These are phyloP conservation scores for Handroanthus guayacan DNA, from an alignment of 257 asterid species.

Conservation along the genomic window DNA sequence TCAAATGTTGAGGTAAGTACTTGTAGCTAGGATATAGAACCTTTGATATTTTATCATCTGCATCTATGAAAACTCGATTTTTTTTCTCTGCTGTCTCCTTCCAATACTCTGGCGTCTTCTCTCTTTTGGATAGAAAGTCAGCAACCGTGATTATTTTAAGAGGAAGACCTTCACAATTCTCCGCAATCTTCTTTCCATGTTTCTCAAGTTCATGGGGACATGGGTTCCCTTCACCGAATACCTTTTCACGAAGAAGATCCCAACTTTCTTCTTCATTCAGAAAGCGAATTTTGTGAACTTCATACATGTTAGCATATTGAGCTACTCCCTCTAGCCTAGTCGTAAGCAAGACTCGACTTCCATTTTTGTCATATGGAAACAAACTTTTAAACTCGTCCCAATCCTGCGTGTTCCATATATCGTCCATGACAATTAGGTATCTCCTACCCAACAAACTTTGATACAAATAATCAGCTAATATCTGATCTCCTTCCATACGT, in stretches of 20 bases:
- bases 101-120: constrained; percentile 22
- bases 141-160: constrained; percentile 38
- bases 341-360: constrained; percentile 40
- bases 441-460: constrained; percentile 24
- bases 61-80: constrained; percentile 14
- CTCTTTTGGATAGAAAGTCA: constrained; percentile 3
- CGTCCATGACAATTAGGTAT: constrained; percentile 51
- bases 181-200: constrained; percentile 27
- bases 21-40: constrained; percentile 32
- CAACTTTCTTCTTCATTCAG: constrained; percentile 28
- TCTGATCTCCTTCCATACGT: background rate
- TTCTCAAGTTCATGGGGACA: constrained; percentile 15
- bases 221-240: constrained; percentile 7
- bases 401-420: constrained; percentile 37
- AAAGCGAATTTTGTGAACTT: constrained; percentile 1
- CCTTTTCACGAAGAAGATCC: constrained; percentile 27
- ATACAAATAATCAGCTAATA: background rate
- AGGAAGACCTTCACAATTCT: constrained; percentile 42
- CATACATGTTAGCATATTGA: background rate
- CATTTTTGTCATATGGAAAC: constrained; percentile 32
- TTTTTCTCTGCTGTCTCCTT: background rate
- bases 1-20: constrained; percentile 36
- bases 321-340: constrained; percentile 20
- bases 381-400: constrained; percentile 7
- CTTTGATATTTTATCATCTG: constrained; percentile 21